These are phyloP conservation scores for Kodamaea jinghongensis DNA, from an alignment of 805 yeast species.

Conservation along the genomic window DNA sequence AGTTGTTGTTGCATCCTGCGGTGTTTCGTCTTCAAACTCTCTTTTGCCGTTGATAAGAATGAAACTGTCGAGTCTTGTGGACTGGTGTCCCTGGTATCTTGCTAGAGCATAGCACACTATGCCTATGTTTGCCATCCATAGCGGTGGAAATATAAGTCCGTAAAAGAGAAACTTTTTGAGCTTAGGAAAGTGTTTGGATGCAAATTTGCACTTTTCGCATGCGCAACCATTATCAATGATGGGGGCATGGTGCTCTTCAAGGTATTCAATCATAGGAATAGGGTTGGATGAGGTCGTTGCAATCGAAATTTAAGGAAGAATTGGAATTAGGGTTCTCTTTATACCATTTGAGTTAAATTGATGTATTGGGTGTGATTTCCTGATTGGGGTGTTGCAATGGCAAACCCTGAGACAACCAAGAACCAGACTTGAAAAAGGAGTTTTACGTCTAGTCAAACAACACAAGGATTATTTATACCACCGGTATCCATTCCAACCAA, in stretches of 20 bases:
- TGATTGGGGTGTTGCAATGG: slow-evolving; percentile 1
- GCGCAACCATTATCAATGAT: slow-evolving; percentile 7
- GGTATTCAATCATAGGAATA: too few relatives aligned
- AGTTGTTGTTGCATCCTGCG: not conserved
- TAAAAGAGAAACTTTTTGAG: slow-evolving; percentile 10
- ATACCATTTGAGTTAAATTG: too few relatives aligned
- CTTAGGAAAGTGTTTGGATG: not conserved
- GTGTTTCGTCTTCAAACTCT: slow-evolving; percentile 4
- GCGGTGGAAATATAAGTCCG: slow-evolving; percentile 18
- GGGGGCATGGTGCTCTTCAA: too few relatives aligned
- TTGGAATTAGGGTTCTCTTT: not conserved
- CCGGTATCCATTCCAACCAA: too few relatives aligned
- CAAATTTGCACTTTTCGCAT: slow-evolving; percentile 8
- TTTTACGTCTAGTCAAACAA: too few relatives aligned
- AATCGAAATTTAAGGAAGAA: too few relatives aligned
- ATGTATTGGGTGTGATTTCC: not conserved
- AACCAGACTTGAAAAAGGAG: too few relatives aligned
- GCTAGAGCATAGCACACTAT: slow-evolving; percentile 3
- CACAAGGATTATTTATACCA: too few relatives aligned
- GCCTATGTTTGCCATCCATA: slow-evolving; percentile 18
- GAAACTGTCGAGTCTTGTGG: slow-evolving; percentile 11
- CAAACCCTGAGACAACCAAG: too few relatives aligned
- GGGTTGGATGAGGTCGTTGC: too few relatives aligned
- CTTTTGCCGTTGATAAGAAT: slow-evolving; percentile 7
- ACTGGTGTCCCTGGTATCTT: slow-evolving; percentile 1